Percentiles rank a stretch among this genome's conserved stretches.
Conservation (phyloP, 2,329 filamentous ascomycete genomes). For the Colletotrichum limetticola region DNA sequence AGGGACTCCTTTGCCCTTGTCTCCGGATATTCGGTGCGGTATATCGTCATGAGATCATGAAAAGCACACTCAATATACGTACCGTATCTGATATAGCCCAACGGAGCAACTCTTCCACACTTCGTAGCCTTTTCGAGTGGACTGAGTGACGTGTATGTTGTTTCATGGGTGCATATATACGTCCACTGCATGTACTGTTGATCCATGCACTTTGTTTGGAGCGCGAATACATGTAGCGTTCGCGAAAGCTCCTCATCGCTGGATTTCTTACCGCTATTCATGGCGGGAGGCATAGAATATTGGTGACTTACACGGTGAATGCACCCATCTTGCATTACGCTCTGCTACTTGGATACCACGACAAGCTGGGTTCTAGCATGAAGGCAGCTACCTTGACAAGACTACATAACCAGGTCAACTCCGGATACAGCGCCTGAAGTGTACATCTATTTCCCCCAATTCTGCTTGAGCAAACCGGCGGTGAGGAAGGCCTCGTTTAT, state of each 20-base stretch:
- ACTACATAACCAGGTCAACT: background rate
- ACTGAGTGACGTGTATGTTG: background rate
- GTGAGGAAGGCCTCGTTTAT: conserved; percentile 13
- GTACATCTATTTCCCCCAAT: background rate
- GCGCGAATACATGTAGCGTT: background rate
- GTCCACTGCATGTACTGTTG: conserved; percentile 2
- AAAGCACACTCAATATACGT: background rate
- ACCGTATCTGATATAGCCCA: background rate
- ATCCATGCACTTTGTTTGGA: background rate
- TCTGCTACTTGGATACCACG: background rate
- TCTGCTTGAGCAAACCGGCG: background rate
- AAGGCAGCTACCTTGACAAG: background rate
- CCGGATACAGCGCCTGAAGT: background rate
- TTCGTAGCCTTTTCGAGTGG: conserved; percentile 1
- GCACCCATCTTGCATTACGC: background rate
- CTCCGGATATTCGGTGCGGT: conserved; percentile 4
- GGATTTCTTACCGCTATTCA: background rate
- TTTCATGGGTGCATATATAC: background rate
- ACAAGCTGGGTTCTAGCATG: background rate
- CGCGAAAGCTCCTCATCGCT: background rate
- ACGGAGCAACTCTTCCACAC: background rate
- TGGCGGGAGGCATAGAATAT: background rate
- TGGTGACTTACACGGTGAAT: background rate
- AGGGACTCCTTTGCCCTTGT: background rate
- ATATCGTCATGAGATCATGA: conserved; percentile 21